These are phyloP conservation scores for Aspergillus aculeatinus DNA, from an alignment of 2,329 filamentous ascomycete genomes.

Conservation along the genomic window DNA sequence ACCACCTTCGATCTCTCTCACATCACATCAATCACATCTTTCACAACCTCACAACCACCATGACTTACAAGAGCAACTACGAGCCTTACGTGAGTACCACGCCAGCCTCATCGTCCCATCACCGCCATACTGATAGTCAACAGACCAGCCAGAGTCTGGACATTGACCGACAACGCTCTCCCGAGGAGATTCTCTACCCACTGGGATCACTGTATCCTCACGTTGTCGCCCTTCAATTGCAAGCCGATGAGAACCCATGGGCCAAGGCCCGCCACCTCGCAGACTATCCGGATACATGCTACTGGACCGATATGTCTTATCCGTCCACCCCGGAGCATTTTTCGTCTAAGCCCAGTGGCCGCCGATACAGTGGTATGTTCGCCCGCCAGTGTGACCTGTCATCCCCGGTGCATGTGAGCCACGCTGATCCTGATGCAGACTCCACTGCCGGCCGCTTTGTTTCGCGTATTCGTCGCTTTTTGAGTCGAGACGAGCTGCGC, in stretches of 20 bases:
- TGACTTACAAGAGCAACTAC: constrained; percentile 43
- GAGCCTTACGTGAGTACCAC: constrained; percentile 37
- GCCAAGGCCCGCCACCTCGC: constrained; percentile 27
- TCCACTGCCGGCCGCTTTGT: constrained; percentile 29
- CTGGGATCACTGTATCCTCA: constrained; percentile 38
- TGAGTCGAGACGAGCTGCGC: constrained; percentile 34
- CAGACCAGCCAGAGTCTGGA: constrained; percentile 30
- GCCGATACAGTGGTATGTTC: constrained; percentile 30
- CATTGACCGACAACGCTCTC: constrained; percentile 26
- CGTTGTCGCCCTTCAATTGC: constrained; percentile 37
- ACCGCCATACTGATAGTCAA: constrained; percentile 6
- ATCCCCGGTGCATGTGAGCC: constrained; percentile 6
- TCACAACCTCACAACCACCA: constrained; percentile 17
- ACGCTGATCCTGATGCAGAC: constrained; percentile 23
- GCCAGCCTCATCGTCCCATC: background rate
- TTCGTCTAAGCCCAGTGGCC: constrained; percentile 16
- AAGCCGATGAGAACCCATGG: constrained; percentile 30
- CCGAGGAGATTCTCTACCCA: constrained; percentile 33
- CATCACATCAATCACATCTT: background rate
- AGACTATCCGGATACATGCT: constrained; percentile 30
- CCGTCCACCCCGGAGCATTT: constrained; percentile 25
- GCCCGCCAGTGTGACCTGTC: constrained; percentile 14
- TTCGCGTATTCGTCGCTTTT: constrained; percentile 33
- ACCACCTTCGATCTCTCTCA: background rate
- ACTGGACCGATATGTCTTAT: constrained; percentile 34